phyloP scores from a whole-genome alignment of 768 basidiomycete genomes.

The Saitozyma sp. region DNA sequence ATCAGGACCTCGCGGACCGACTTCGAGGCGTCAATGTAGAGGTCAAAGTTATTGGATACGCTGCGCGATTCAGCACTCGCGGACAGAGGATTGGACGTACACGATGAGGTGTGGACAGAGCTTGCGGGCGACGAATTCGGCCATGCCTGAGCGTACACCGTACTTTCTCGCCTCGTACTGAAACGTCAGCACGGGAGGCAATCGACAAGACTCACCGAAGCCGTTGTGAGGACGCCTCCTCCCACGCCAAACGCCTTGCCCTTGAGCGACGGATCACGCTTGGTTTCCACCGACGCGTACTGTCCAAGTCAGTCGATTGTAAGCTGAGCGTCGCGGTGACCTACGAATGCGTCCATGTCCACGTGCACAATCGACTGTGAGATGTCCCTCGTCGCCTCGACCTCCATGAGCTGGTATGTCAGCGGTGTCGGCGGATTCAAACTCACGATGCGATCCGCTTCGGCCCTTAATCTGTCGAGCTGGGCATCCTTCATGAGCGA shows the following conservation, averaged over 20 bases:
- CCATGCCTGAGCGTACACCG: constrained; percentile 92
- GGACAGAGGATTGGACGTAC: constrained; percentile 22
- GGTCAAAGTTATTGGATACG: constrained; percentile 35
- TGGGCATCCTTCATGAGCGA: constrained; percentile 29
- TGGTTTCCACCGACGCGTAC: constrained; percentile 55
- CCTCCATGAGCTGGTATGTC: constrained; percentile 57
- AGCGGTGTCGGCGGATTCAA: constrained; percentile 8
- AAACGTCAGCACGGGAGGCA: background rate
- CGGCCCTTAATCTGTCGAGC: constrained; percentile 63
- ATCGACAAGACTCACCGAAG: constrained; percentile 52
- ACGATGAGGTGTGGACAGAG: constrained; percentile 85
- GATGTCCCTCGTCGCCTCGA: constrained; percentile 76
- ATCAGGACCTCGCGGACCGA: constrained; percentile 68
- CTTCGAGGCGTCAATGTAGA: constrained; percentile 50
- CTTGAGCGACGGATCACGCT: constrained; percentile 42
- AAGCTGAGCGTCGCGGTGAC: constrained; percentile 55
- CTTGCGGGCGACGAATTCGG: constrained; percentile 92
- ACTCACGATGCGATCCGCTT: constrained; percentile 70
- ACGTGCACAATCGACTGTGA: constrained; percentile 85
- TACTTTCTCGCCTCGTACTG: constrained; percentile 89
- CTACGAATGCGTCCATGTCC: constrained; percentile 86
- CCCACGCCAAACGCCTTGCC: constrained; percentile 66
- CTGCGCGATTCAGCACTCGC: background rate
- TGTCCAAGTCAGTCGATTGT: constrained; percentile 43
- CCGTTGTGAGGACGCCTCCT: constrained; percentile 78